A percentile compares a stretch with the other conserved stretches of the same genome.
Conservation (phyloP, 257 asterid genomes). For the Ballota nigra region DNA sequence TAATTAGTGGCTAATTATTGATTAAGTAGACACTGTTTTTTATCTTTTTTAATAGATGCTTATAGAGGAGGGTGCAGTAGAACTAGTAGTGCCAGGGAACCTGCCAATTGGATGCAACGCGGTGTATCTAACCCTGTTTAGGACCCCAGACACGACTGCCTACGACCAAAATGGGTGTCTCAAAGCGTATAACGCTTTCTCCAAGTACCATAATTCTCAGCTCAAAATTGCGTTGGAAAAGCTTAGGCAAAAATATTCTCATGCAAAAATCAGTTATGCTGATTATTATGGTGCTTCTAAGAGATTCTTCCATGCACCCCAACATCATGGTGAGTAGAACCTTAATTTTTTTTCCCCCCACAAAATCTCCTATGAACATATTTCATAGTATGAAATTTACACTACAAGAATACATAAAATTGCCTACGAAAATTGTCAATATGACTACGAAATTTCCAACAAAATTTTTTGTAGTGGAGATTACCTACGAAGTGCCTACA, state of each 20-base stretch:
- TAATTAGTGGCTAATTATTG: background rate
- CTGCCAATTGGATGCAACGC: constrained; percentile 78
- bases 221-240: constrained; percentile 51
- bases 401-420: background rate
- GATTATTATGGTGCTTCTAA: constrained; percentile 69
- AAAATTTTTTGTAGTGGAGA: too few species aligned
- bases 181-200: constrained; percentile 59
- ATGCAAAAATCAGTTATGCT: constrained; percentile 64
- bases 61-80: constrained; percentile 76
- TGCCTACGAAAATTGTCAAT: too few species aligned
- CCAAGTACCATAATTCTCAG: constrained; percentile 58
- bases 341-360: background rate
- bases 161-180: constrained; percentile 71
- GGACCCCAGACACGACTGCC: constrained; percentile 43
- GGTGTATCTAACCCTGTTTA: constrained; percentile 59
- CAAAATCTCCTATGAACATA: too few species aligned
- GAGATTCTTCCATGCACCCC: constrained; percentile 54
- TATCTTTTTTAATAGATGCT: constrained; percentile 30
- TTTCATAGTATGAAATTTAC: too few species aligned
- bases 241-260: constrained; percentile 49
- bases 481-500: too few species aligned
- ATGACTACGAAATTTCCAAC: too few species aligned
- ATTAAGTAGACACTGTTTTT: too few species aligned
- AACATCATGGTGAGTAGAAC: constrained; percentile 46
- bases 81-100: constrained; percentile 69